Evolutionary conservation across 179 eudicot species (phyloP).

Genomic region (Corrigiola litoralis): DNA sequence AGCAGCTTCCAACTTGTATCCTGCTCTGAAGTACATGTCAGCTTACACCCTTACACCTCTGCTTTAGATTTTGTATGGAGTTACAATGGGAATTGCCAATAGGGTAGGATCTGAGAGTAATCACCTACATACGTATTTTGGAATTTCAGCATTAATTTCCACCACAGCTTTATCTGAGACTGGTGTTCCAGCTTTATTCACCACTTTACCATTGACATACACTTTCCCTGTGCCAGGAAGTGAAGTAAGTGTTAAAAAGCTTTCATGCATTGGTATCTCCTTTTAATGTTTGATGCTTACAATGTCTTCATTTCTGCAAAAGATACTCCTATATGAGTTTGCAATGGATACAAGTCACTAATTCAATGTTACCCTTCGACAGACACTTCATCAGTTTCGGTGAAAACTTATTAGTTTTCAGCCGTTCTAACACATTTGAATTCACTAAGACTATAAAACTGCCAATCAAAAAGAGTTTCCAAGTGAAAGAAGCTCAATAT

Average conservation of each 20-base stretch:
- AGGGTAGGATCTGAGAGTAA: constrained; percentile 38
- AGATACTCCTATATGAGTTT: neutral
- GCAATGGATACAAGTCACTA: neutral
- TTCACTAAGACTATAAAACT: neutral
- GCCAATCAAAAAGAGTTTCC: neutral
- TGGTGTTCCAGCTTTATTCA: constrained; percentile 83
- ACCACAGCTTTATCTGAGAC: constrained; percentile 80
- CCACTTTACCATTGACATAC: constrained; percentile 72
- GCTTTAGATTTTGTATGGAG: neutral
- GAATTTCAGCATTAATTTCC: constrained; percentile 84
- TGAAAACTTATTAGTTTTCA: neutral
- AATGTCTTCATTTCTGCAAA: neutral
- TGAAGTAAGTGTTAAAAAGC: neutral
- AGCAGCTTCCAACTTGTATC: constrained; percentile 94
- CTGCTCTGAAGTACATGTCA: constrained; percentile 60
- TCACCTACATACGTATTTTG: constrained; percentile 99
- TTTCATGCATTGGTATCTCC: neutral
- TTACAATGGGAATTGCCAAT: neutral
- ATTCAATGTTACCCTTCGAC: neutral
- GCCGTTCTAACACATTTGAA: neutral
- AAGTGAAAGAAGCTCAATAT: neutral
- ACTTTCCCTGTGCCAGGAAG: constrained; percentile 64
- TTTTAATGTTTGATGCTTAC: neutral
- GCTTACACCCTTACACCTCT: constrained; percentile 16
- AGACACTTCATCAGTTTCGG: neutral